Conservation (phyloP, 163 green algal species). For the Prototheca wickerhamii region DNA sequence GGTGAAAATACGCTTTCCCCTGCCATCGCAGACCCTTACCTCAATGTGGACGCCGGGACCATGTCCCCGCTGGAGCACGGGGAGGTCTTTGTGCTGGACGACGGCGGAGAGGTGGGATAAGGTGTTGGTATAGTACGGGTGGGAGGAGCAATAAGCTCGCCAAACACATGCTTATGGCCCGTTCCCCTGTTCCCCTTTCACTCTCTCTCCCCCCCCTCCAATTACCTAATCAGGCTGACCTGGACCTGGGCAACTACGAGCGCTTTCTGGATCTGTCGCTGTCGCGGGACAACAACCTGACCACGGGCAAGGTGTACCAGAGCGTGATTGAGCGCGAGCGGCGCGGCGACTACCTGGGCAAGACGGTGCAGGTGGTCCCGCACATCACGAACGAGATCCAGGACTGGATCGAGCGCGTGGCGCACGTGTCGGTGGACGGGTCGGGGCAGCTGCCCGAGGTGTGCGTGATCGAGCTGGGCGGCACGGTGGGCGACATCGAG, state of each 20-base stretch:
- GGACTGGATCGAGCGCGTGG: constrained; percentile 98
- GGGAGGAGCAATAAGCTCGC: too few species aligned
- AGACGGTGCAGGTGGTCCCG: constrained; percentile 89
- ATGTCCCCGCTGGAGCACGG: constrained; percentile 99
- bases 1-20: too few species aligned
- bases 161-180: too few species aligned
- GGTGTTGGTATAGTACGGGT: too few species aligned
- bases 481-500: constrained; percentile 98
- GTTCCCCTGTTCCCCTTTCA: too few species aligned
- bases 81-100: constrained; percentile 97
- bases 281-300: constrained; percentile 95
- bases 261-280: constrained; percentile 96
- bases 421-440: constrained; percentile 84
- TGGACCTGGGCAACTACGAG: constrained; percentile 99
- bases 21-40: constrained; percentile 96
- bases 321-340: constrained; percentile 92
- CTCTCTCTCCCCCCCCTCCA: neutral
- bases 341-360: constrained; percentile 95
- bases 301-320: constrained; percentile 97
- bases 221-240: constrained; percentile 63
- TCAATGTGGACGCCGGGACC: constrained; percentile 98
- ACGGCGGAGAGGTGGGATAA: constrained; percentile 81
- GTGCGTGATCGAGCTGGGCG: constrained; percentile 97
- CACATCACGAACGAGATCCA: constrained; percentile 40
- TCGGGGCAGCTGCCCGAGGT: constrained; percentile 75